These are phyloP conservation scores for Fonsecaea pedrosoi DNA, from an alignment of 2,329 filamentous ascomycete species.

Conservation along the genomic window DNA sequence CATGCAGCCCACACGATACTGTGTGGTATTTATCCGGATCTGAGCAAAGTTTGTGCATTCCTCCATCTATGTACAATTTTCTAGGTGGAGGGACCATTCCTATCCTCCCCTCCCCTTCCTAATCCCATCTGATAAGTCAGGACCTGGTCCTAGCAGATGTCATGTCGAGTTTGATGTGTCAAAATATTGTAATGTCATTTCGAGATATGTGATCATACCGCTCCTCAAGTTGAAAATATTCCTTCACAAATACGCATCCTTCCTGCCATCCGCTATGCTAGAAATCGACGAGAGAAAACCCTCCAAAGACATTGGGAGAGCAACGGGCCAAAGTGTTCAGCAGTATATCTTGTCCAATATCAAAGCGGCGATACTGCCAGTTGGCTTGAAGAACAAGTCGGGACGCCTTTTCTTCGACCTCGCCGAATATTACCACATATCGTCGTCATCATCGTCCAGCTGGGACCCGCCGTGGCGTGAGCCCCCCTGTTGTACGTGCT, in stretches of 20 bases:
- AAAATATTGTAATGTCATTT: constrained; percentile 9
- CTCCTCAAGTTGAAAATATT: constrained; percentile 17
- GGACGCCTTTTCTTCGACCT: not conserved
- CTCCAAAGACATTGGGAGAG: not conserved
- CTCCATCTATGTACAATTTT: no score
- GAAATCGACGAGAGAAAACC: constrained; percentile 15
- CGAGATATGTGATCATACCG: constrained; percentile 8
- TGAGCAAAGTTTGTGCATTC: no score
- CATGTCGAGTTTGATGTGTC: constrained; percentile 31
- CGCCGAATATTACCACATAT: constrained; percentile 55
- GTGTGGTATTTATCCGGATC: no score
- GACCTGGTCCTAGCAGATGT: not conserved
- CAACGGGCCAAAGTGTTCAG: constrained; percentile 13
- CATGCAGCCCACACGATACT: no score
- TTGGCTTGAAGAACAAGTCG: constrained; percentile 1
- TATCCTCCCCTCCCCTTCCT: not conserved
- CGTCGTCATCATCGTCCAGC: constrained; percentile 54
- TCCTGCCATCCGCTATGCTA: constrained; percentile 31
- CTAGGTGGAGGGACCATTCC: not conserved
- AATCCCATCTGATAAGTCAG: not conserved
- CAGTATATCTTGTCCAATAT: constrained; percentile 15
- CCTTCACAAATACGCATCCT: constrained; percentile 10
- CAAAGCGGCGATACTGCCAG: not conserved
- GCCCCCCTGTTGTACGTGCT: constrained; percentile 45
- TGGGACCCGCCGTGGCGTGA: constrained; percentile 48